These are phyloP conservation scores for Amauroascus verrucosus DNA, from an alignment of 2,329 filamentous ascomycete species.

Conservation along the genomic window DNA sequence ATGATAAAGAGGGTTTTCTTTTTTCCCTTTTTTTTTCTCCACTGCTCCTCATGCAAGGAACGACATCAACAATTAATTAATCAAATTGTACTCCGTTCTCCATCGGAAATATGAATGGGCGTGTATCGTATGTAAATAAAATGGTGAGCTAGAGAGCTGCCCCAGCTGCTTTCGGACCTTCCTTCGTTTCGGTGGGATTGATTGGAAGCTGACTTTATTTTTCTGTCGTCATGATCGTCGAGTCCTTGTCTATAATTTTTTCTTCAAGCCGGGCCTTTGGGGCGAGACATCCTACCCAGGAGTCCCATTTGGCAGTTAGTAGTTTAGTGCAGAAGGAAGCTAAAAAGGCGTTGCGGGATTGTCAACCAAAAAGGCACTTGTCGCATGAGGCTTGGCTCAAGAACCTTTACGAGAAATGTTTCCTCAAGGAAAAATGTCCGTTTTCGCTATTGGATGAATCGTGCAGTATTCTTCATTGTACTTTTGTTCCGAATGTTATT, in stretches of 20 bases:
- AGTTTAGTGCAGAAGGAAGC: background rate
- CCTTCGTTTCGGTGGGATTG: background rate
- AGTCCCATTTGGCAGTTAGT: background rate
- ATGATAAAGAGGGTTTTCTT: background rate
- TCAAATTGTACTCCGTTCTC: background rate
- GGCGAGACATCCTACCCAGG: background rate
- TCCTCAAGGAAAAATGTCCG: background rate
- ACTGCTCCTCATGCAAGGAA: background rate
- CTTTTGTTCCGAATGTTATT: background rate
- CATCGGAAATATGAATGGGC: background rate
- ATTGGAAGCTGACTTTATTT: background rate
- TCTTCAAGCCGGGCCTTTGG: background rate
- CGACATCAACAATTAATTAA: background rate
- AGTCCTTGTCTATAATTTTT: background rate
- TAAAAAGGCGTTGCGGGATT: background rate
- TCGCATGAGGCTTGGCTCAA: background rate
- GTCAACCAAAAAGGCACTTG: background rate
- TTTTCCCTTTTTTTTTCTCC: background rate
- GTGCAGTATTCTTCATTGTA: no score
- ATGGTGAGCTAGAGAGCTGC: background rate
- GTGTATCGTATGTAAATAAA: background rate
- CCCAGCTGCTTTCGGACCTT: background rate
- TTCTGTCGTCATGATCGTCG: conserved; percentile 8
- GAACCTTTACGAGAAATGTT: background rate
- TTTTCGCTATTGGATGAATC: background rate